Conservation (phyloP, 192 early-diverging fungal genomes). For the Coemansia sp. region DNA sequence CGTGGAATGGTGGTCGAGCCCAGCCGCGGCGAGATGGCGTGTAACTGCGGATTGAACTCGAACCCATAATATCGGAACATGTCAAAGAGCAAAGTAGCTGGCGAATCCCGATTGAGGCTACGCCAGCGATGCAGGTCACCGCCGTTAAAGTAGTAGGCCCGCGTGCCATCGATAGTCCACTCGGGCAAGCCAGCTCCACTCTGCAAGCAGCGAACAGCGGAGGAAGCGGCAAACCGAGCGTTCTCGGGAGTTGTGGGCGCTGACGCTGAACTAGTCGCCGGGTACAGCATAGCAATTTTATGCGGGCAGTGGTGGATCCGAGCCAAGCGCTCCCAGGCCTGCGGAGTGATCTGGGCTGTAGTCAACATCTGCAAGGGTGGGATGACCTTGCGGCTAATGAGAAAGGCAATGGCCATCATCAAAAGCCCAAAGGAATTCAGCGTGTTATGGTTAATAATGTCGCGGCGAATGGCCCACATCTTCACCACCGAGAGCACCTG, state of each 20-base stretch:
- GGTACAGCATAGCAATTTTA: constrained; percentile 1
- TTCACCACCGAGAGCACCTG: constrained; percentile 25
- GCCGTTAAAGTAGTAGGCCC: constrained; percentile 15
- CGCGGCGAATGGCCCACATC: constrained; percentile 22
- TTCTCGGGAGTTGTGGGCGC: background rate
- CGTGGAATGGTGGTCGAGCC: constrained; percentile 26
- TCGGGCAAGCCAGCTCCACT: background rate
- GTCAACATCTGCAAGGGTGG: constrained; percentile 42
- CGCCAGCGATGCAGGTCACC: constrained; percentile 7
- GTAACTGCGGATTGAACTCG: constrained; percentile 24
- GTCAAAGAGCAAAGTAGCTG: constrained; percentile 15
- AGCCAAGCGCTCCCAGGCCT: constrained; percentile 9
- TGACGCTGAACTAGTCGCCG: background rate
- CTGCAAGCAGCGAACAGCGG: constrained; percentile 7
- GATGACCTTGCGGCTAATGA: constrained; percentile 28
- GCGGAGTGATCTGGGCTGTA: background rate
- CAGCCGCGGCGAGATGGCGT: constrained; percentile 34
- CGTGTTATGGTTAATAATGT: constrained; percentile 9
- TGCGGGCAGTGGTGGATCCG: constrained; percentile 6
- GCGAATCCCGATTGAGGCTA: constrained; percentile 27
- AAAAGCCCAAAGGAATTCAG: constrained; percentile 41
- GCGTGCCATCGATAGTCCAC: constrained; percentile 12
- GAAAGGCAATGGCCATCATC: constrained; percentile 45
- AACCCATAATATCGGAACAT: constrained; percentile 38
- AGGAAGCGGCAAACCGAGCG: background rate